These are phyloP conservation scores for Schizochytrium sp. DNA, from an alignment of 108 stramenopile genomes.

Conservation along the genomic window DNA sequence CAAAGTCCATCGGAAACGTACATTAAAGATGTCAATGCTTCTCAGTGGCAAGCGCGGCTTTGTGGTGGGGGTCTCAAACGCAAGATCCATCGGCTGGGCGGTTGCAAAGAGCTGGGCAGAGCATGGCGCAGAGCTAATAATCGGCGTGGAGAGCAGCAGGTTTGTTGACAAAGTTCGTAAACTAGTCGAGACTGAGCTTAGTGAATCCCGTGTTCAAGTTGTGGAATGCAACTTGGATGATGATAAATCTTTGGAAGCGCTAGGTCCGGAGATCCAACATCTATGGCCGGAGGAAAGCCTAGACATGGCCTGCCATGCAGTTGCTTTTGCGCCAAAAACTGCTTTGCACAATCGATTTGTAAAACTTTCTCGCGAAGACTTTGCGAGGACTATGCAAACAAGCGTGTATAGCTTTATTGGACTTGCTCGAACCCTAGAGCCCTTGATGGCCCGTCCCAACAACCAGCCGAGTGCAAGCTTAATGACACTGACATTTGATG, in stretches of 20 bases:
- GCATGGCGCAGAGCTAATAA: constrained; percentile 3
- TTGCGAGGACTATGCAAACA: background rate
- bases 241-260: background rate
- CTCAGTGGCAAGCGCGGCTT: constrained; percentile 40
- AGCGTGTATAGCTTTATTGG: constrained; percentile 58
- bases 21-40: background rate
- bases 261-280: background rate
- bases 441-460: background rate
- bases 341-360: background rate
- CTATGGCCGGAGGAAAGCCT: background rate
- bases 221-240: background rate
- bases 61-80: constrained; percentile 55
- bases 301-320: constrained; percentile 25
- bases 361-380: constrained; percentile 21
- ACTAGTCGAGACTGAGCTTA: background rate
- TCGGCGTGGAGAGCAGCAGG: background rate
- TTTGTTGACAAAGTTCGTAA: background rate
- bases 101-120: background rate
- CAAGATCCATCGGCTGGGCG: constrained; percentile 51
- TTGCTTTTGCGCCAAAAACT: constrained; percentile 11
- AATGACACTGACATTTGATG: constrained; percentile 78
- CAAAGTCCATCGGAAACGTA: no score
- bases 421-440: background rate
- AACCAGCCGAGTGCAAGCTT: constrained; percentile 45
- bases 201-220: background rate